Percentiles rank a stretch among this genome's conserved stretches.
These are phyloP conservation scores for Sclerotinia nivalis DNA, from an alignment of 2,329 filamentous ascomycete species.

Conservation along the genomic window DNA sequence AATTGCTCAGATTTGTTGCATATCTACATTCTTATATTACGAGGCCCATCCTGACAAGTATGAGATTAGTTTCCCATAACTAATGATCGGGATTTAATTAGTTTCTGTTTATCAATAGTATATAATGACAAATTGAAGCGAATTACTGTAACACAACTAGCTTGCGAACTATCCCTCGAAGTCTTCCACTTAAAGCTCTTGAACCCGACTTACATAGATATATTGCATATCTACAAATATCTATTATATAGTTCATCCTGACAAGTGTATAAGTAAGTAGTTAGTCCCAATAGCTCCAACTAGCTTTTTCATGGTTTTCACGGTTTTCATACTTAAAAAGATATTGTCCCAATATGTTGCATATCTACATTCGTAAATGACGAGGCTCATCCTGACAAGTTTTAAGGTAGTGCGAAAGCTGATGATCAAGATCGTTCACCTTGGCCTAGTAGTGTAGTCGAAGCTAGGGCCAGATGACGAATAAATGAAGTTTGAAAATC, in stretches of 20 bases:
- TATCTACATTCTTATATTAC: neutral
- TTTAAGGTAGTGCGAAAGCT: neutral
- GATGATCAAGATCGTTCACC: neutral
- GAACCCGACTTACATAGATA: neutral
- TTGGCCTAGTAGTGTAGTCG: neutral
- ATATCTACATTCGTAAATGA: neutral
- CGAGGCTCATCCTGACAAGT: neutral
- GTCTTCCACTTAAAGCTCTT: neutral
- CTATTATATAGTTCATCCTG: fast-evolving
- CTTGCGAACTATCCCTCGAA: neutral
- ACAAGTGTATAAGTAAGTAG: no score
- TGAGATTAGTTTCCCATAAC: no score
- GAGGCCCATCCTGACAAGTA: no score
- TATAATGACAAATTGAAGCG: no score
- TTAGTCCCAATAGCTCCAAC: no score
- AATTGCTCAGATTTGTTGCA: neutral
- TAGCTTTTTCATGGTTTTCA: no score
- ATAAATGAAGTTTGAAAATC: no score
- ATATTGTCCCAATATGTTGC: neutral
- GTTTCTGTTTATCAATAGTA: no score
- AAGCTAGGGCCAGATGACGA: no score
- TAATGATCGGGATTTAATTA: no score
- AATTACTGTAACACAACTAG: neutral
- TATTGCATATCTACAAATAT: neutral
- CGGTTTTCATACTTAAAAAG: no score